A percentile compares a stretch with the other conserved stretches of the same genome.
These are phyloP conservation scores for Fusarium fujikuroi DNA, from an alignment of 2,329 filamentous ascomycete species.

Conservation along the genomic window DNA sequence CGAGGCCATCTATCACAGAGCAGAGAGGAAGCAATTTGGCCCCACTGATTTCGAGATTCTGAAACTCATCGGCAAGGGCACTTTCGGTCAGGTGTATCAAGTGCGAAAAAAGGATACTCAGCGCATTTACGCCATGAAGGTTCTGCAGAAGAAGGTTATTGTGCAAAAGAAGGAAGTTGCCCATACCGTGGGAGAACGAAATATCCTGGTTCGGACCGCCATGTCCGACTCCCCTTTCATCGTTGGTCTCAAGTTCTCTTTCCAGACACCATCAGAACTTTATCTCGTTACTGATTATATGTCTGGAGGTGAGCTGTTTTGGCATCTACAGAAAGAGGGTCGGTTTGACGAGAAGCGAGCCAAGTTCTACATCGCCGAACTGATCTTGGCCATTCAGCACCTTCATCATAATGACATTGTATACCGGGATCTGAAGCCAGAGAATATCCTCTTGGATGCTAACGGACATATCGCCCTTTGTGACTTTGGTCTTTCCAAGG, in stretches of 20 bases:
- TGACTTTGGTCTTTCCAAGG: constrained; percentile 97
- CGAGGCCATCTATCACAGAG: constrained; percentile 84
- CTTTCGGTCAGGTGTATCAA: constrained; percentile 98
- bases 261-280: constrained; percentile 95
- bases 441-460: constrained; percentile 96
- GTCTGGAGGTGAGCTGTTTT: constrained; percentile 98
- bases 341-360: constrained; percentile 94
- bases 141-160: constrained; percentile 98
- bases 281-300: constrained; percentile 99
- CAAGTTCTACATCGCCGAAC: constrained; percentile 98
- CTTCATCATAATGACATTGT: constrained; percentile 98
- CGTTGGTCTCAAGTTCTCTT: constrained; percentile 97
- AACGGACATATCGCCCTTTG: constrained; percentile 98
- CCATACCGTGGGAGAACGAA: constrained; percentile 95
- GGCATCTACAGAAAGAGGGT: constrained; percentile 97
- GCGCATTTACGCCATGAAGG: constrained; percentile 99
- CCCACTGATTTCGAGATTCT: constrained; percentile 96
- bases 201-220: constrained; percentile 95
- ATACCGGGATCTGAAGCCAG: constrained; percentile 95
- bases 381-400: constrained; percentile 94
- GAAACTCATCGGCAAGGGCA: constrained; percentile 96
- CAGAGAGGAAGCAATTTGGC: constrained; percentile 90
- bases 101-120: constrained; percentile 96
- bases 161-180: constrained; percentile 99
- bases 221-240: constrained; percentile 98